A percentile compares a stretch with the other conserved stretches of the same genome.
These are phyloP conservation scores for Penicillium sp. DNA, from an alignment of 2,329 filamentous ascomycete species.

Conservation along the genomic window DNA sequence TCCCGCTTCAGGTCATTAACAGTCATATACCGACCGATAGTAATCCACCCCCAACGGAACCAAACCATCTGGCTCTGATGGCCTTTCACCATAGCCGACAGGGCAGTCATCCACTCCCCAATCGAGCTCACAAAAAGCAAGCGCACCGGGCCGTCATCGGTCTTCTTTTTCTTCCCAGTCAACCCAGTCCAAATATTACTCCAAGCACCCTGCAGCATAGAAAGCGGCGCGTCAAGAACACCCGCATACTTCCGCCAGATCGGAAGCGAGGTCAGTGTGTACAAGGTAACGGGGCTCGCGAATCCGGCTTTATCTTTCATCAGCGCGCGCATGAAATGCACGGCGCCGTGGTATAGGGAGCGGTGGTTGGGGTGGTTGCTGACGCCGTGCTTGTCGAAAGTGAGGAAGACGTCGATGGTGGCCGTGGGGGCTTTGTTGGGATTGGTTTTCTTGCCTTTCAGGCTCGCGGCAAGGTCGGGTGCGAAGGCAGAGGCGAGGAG, in stretches of 20 bases:
- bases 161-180: conserved; percentile 5
- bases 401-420: conserved; percentile 78
- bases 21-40: conserved; percentile 87
- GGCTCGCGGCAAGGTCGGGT: conserved; percentile 53
- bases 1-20: conserved; percentile 78
- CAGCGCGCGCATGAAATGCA: conserved; percentile 66
- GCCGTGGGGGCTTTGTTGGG: conserved; percentile 46
- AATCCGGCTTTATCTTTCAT: conserved; percentile 63
- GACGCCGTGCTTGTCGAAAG: conserved; percentile 80
- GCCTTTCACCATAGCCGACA: conserved; percentile 82
- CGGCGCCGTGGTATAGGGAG: conserved; percentile 79
- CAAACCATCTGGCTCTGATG: conserved; percentile 97
- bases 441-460: conserved; percentile 35
- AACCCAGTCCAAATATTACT: conserved; percentile 26
- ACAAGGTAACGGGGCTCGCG: conserved; percentile 74
- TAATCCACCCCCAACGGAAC: conserved; percentile 97
- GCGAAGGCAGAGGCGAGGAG: conserved; percentile 73
- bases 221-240: conserved; percentile 72
- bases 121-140: conserved; percentile 72
- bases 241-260: conserved; percentile 77
- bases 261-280: conserved; percentile 73
- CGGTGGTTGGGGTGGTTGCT: conserved; percentile 92
- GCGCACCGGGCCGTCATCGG: conserved; percentile 43
- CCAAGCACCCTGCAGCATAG: conserved; percentile 59
- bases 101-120: conserved; percentile 63